A percentile compares a stretch with the other conserved stretches of the same genome.
Evolutionary conservation across 352 stramenopile species (phyloP).

Genomic region (Globisporangium radiosum): DNA sequence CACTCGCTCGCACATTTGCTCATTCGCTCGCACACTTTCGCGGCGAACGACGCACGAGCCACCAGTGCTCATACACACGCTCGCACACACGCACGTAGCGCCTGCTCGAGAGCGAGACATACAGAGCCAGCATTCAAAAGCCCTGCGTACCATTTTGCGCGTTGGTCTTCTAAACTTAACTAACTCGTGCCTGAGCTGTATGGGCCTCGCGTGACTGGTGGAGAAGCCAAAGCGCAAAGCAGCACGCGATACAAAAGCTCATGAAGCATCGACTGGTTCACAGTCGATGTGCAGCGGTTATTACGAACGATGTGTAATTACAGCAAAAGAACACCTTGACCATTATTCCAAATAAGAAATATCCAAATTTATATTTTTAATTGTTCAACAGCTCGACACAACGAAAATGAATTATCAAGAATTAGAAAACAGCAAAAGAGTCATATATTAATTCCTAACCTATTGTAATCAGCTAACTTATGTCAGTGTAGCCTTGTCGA

Average conservation of each 20-base stretch:
- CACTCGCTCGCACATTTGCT: background rate
- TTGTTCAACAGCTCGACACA: too few species aligned
- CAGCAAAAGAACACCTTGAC: background rate
- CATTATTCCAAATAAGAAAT: too few species aligned
- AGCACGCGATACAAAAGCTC: conserved; percentile 24
- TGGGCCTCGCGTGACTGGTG: conserved; percentile 28
- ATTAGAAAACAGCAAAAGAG: too few species aligned
- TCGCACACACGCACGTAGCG: background rate
- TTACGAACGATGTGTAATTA: conserved; percentile 10
- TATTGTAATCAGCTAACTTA: too few species aligned
- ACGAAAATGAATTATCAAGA: too few species aligned
- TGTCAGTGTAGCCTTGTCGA: too few species aligned
- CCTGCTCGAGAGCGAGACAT: background rate
- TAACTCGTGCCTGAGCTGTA: conserved; percentile 28
- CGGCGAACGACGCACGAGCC: too few species aligned
- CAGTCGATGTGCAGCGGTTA: conserved; percentile 10
- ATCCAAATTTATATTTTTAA: too few species aligned
- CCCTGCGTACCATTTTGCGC: conserved; percentile 69
- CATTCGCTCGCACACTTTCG: background rate
- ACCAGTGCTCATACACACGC: background rate
- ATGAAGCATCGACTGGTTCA: conserved; percentile 34
- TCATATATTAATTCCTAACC: too few species aligned
- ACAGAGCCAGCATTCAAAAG: conserved; percentile 3
- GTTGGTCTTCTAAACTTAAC: conserved; percentile 88
- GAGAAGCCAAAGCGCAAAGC: conserved; percentile 2